Conservation (phyloP, 805 yeast species). For the Saccharomycopsis capsularis region DNA sequence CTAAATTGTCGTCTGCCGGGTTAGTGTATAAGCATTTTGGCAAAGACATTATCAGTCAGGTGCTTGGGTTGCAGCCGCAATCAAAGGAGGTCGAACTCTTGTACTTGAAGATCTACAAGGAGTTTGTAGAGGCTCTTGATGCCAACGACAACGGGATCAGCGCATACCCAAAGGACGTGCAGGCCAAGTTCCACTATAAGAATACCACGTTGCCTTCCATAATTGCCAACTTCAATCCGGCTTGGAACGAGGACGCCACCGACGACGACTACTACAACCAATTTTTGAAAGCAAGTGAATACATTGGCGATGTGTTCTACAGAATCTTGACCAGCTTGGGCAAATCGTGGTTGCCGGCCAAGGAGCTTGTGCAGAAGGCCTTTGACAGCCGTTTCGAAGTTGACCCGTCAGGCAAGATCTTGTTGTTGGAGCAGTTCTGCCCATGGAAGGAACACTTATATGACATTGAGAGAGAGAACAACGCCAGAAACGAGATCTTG, state of each 20-base stretch:
- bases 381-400: constrained; percentile 49
- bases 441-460: constrained; percentile 96
- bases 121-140: constrained; percentile 85
- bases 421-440: constrained; percentile 68
- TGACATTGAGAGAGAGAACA: constrained; percentile 55
- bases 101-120: constrained; percentile 72
- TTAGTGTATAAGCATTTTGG: constrained; percentile 85
- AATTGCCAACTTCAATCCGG: constrained; percentile 75
- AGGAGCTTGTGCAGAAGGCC: constrained; percentile 65
- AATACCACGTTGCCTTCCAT: constrained; percentile 72
- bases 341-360: constrained; percentile 87
- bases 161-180: constrained; percentile 49
- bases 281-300: constrained; percentile 62
- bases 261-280: constrained; percentile 52
- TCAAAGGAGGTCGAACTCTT: constrained; percentile 46
- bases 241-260: constrained; percentile 70
- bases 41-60: constrained; percentile 52
- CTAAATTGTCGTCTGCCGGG: constrained; percentile 92
- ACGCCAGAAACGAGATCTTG: constrained; percentile 48
- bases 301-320: constrained; percentile 79
- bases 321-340: constrained; percentile 65
- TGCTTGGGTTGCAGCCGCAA: constrained; percentile 34
- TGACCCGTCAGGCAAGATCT: constrained; percentile 64
- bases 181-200: constrained; percentile 61
- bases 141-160: constrained; percentile 93